Percentiles rank a stretch among this genome's conserved stretches.
phyloP scores from a whole-genome alignment of 345 rosid genomes.

The Aquilaria yunnanensis region DNA sequence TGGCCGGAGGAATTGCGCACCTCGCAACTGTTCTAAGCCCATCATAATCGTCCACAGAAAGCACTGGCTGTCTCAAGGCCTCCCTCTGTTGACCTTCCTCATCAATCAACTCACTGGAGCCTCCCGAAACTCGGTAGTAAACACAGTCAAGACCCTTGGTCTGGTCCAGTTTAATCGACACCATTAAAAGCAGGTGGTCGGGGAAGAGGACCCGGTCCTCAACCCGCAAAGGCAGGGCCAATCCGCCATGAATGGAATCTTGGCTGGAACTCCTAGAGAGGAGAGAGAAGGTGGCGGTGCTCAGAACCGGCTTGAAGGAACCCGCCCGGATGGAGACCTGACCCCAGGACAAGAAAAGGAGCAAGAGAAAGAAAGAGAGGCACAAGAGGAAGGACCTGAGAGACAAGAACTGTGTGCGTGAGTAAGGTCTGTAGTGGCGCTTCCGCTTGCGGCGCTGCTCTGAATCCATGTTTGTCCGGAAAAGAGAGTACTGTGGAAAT shows the following conservation, averaged over 20 bases:
- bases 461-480: slow-evolving; percentile 44
- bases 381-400: slow-evolving; percentile 45
- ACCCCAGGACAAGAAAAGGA: slow-evolving; percentile 58
- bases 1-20: slow-evolving; percentile 61
- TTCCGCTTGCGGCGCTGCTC: slow-evolving; percentile 83
- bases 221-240: slow-evolving; percentile 30
- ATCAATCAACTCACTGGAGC: slow-evolving; percentile 7
- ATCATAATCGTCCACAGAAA: slow-evolving; percentile 54
- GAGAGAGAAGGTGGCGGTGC: slow-evolving; percentile 42
- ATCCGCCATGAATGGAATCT: slow-evolving; percentile 23
- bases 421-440: slow-evolving; percentile 37
- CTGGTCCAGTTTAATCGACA: slow-evolving; percentile 25
- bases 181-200: slow-evolving; percentile 66
- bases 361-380: slow-evolving; percentile 53
- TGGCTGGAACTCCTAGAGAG: slow-evolving; percentile 42
- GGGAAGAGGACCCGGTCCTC: slow-evolving; percentile 73
- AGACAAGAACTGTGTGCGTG: slow-evolving; percentile 38
- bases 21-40: slow-evolving; percentile 54
- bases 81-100: slow-evolving; percentile 13
- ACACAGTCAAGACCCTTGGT: slow-evolving; percentile 49
- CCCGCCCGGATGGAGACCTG: slow-evolving; percentile 34
- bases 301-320: slow-evolving; percentile 58
- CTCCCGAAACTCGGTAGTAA: slow-evolving; percentile 24
- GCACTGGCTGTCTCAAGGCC: slow-evolving; percentile 21
- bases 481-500: not conserved